phyloP scores from a whole-genome alignment of 495 filamentous ascomycete genomes.

The Acidiella bohemica region DNA sequence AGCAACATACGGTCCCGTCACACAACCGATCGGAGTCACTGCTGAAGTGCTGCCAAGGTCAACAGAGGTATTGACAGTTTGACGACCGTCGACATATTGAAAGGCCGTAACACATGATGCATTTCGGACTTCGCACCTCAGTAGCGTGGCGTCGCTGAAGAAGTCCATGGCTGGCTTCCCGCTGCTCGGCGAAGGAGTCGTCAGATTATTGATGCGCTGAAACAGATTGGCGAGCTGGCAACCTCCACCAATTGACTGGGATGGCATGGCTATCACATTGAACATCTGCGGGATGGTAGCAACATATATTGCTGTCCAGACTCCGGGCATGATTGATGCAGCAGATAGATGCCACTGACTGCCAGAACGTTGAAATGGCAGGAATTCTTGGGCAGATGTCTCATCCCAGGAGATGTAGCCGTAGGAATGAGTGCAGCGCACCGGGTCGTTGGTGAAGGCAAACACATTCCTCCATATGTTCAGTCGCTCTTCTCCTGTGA shows the following conservation, averaged over 20 bases:
- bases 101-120: not conserved
- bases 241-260: no score
- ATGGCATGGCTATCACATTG: not conserved
- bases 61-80: not conserved
- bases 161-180: not conserved
- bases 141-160: constrained; percentile 2
- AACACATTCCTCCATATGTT: not conserved
- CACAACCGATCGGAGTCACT: no score
- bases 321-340: not conserved
- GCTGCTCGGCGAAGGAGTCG: not conserved
- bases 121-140: not conserved
- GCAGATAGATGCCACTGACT: not conserved
- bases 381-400: not conserved
- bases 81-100: constrained; percentile 1
- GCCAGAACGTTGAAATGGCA: not conserved
- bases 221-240: no score
- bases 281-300: not conserved
- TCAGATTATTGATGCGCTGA: not conserved
- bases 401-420: not conserved
- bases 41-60: no score
- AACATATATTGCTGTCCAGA: not conserved
- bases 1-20: no score
- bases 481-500: not conserved
- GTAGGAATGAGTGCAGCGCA: not conserved
- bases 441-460: not conserved